Evolutionary conservation across 345 rosid species (phyloP).

Genomic region (Dipteronia sinensis): DNA sequence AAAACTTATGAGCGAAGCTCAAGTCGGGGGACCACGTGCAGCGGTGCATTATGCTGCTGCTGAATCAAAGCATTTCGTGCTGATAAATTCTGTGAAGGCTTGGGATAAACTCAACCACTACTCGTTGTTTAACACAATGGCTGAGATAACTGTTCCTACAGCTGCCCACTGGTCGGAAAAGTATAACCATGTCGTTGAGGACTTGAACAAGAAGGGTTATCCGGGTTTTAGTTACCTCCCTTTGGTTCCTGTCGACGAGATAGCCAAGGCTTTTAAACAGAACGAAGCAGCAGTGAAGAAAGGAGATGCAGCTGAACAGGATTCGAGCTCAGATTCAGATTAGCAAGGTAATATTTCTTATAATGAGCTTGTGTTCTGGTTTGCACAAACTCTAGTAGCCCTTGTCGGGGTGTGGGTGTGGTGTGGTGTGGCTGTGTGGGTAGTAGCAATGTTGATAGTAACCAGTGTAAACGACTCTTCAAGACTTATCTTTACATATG

Average conservation of each 20-base stretch:
- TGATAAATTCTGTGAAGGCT: slow-evolving; percentile 52
- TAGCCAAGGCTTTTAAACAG: slow-evolving; percentile 54
- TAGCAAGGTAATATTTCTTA: slow-evolving; percentile 10
- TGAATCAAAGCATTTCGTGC: slow-evolving; percentile 56
- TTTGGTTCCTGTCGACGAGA: slow-evolving; percentile 66
- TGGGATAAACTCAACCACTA: slow-evolving; percentile 56
- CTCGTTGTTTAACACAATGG: slow-evolving; percentile 50
- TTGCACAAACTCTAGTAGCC: neutral
- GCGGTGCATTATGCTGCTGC: slow-evolving; percentile 49
- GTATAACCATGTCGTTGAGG: slow-evolving; percentile 51
- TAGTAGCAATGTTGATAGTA: neutral
- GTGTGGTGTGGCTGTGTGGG: neutral
- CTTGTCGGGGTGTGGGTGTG: neutral
- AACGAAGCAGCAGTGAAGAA: slow-evolving; percentile 42
- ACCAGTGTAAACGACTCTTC: slow-evolving; percentile 1
- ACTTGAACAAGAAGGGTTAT: slow-evolving; percentile 63
- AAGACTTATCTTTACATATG: neutral
- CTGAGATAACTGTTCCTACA: slow-evolving; percentile 51
- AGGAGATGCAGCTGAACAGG: slow-evolving; percentile 26
- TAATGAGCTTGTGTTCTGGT: neutral
- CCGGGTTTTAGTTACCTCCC: slow-evolving; percentile 56
- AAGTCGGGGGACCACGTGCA: slow-evolving; percentile 58
- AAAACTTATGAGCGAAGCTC: slow-evolving; percentile 52
- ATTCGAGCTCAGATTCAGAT: slow-evolving; percentile 48
- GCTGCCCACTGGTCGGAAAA: slow-evolving; percentile 53